Base-by-base conservation (phyloP, 805 yeast genomes). In the Pichia paraexigua region DNA sequence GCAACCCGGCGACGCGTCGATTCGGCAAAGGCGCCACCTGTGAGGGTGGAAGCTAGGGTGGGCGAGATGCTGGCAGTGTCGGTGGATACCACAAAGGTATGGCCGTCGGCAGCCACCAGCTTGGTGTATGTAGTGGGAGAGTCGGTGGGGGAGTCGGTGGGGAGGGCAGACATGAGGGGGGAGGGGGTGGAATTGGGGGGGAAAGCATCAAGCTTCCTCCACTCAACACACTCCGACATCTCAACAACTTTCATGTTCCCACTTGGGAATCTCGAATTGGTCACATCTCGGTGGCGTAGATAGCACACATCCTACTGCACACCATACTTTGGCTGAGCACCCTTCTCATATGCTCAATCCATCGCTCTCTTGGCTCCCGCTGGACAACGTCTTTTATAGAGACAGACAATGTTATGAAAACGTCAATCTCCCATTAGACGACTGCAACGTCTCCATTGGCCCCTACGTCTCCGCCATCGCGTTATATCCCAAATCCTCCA, bases 21-120 rank as follows among this genome's bases (percentile, higher is more conserved):
- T 72, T 79, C 95, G 70, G 69, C 79, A 71, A 77, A 79, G 48
- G 82, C 68, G 0, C 74, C 76, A 50, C 59, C 60, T 9, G 20
- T 76, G 51, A 84, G 62, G 86, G 87, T 74, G 41, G 80, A 76
- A 41, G 72, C 69, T 44, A 85, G 66, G 0, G 87, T 82, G 0
- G 85, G 83, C 9, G 88, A 80, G 2, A 88, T 79, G 65, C 75
- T 68, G 0, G 97, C 97, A 0, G 90, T 91, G 25, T 87, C 91
- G 50, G 80, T 76, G 17, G 81, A 64, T 2, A 91, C 69, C 21
- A 80, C 71, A 60, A 78, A 85, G 54, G 74, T 78, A 60, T 76
- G 79, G 66, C 57, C 39, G 11, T 35, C 39, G 2, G 39, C 39
- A 2, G 39, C 18, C 20, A 35, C 39, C 8, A 35, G 39, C 7